Conservation (phyloP, 169 alveolate genomes). For the Plasmodium fragile region DNA sequence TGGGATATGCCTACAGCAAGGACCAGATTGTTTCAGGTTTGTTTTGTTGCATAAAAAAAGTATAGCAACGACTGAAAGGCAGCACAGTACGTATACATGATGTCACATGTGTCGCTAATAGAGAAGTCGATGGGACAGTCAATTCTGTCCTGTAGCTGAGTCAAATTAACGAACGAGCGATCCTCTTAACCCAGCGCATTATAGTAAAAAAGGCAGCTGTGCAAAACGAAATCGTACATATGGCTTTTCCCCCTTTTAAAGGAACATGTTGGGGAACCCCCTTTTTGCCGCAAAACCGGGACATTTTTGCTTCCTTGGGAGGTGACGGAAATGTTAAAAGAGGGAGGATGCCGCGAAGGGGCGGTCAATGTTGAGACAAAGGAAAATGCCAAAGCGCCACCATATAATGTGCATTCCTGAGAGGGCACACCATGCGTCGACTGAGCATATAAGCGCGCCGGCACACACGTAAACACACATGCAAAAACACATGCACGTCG, state of each 20-base stretch:
- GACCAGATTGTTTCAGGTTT: slow-evolving; percentile 78
- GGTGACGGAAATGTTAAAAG: slow-evolving; percentile 91
- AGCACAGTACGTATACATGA: neutral
- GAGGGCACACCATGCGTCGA: neutral
- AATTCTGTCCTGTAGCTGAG: neutral
- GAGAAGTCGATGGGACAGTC: neutral
- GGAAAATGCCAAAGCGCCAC: neutral
- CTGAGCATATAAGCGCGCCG: neutral
- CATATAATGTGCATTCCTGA: neutral
- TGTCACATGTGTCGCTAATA: neutral
- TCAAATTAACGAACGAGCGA: neutral
- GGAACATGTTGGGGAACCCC: slow-evolving; percentile 95
- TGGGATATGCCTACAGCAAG: slow-evolving; percentile 88
- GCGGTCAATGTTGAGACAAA: neutral
- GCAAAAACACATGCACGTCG: neutral
- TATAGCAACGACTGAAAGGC: neutral
- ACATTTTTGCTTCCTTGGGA: slow-evolving; percentile 89
- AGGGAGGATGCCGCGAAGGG: neutral
- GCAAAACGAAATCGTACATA: neutral
- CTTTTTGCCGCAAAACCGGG: slow-evolving; percentile 94
- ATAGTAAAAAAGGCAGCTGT: neutral
- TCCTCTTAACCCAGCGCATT: neutral
- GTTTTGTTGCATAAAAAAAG: neutral
- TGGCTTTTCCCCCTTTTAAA: slow-evolving; percentile 13
- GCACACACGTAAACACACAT: neutral